Conservation (phyloP, 345 rosid species). For the Hevea brasiliensis region DNA sequence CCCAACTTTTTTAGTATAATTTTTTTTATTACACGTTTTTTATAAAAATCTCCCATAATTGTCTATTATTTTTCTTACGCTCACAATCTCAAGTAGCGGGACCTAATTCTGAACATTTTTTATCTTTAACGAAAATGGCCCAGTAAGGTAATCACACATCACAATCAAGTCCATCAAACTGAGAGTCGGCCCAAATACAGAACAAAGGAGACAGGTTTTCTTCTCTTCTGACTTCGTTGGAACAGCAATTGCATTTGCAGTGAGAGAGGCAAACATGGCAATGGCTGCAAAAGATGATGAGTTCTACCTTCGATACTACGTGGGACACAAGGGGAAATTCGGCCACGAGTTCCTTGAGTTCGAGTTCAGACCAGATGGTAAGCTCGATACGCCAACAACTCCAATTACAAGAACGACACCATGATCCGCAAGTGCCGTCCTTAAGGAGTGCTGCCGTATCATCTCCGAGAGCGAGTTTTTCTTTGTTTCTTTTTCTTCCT, state of each 20-base stretch:
- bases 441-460: slow-evolving; percentile 95
- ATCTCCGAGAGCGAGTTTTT: slow-evolving; percentile 91
- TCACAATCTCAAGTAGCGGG: no score
- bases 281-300: slow-evolving; percentile 75
- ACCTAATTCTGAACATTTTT: no score
- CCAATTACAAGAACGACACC: slow-evolving; percentile 98
- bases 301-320: slow-evolving; percentile 92
- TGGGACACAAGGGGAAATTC: slow-evolving; percentile 97
- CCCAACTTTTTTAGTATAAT: no score
- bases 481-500: not conserved
- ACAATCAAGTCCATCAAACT: no score
- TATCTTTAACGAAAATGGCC: no score
- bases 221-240: not conserved
- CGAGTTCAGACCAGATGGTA: slow-evolving; percentile 93
- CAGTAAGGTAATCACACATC: no score
- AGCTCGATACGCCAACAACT: slow-evolving; percentile 99
- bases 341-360: slow-evolving; percentile 99
- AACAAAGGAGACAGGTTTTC: no score
- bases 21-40: no score
- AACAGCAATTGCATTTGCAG: not conserved
- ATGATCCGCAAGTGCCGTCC: slow-evolving; percentile 93
- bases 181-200: no score
- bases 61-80: no score
- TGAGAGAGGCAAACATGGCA: not conserved
- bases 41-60: no score